Base-by-base conservation (phyloP, 1,284 basidiomycete genomes). In the Ceratobasidium sp. region DNA sequence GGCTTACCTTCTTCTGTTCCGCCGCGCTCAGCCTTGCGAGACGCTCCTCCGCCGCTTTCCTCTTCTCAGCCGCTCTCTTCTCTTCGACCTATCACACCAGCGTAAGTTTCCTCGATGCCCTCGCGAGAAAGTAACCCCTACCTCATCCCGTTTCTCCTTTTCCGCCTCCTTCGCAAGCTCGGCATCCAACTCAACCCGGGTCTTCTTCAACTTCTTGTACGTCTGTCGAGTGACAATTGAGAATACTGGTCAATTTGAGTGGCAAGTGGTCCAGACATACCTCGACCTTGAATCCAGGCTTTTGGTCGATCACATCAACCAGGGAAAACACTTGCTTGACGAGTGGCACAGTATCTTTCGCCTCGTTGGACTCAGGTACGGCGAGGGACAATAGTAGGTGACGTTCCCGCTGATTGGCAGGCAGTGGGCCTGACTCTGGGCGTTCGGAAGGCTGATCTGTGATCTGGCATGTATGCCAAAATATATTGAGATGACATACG, bases 401-500 rank as follows among this genome's bases (percentile, higher is more conserved):
- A 75, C 91, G 90, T 71, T 85, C 81, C 68, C 84, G 84, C 68
- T 84, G 77, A 58, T 78, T 80, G 72, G 75, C 66, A 70, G 72
- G 74, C 57, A 86, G 74, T 0, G 87, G 83, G 7, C 78, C 79
- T 6, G 72, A 73, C 25, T 74, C 71, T 1, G 93, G 93, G 66
- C 88, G 86, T 36, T 82, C 81, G 69, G 86, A 81, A 9, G 93
- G 90, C 75, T 93, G 90, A 79, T 95, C 93, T 27, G 92, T 91
- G 70, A 95, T 83, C 84, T 89, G 72, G 42, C 16, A n/a, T 46
- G 19, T 46, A 7, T 46, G 19, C 6, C 47, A 25, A 7, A 4
- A 50, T 16, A 2, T 6, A 25, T 6, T 54, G 36, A 56, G 54
- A 36, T 30, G 52, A 30, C 16, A 33, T 21, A 39, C 21, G 49